Percentiles rank a stretch among this genome's conserved stretches.
These are phyloP conservation scores for Kalmusia sp. DNA, from an alignment of 2,329 filamentous ascomycete species.

Conservation along the genomic window DNA sequence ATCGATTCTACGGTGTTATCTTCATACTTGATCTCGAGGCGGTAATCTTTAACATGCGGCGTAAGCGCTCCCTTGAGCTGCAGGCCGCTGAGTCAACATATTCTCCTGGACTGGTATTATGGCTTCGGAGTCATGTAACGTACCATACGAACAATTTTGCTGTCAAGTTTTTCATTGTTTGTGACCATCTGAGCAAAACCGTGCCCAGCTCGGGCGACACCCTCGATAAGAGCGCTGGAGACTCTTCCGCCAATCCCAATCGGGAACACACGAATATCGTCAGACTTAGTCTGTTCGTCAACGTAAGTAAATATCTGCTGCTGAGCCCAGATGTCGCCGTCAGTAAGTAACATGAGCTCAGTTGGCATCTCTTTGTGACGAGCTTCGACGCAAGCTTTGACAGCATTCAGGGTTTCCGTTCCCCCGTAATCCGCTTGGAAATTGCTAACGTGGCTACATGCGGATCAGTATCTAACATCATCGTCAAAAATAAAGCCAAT, in stretches of 20 bases:
- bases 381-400: constrained; percentile 53
- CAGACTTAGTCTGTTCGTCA: constrained; percentile 46
- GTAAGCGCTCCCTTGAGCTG: constrained; percentile 68
- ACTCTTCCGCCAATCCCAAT: constrained; percentile 61
- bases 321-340: constrained; percentile 60
- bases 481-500: not conserved
- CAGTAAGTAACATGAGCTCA: constrained; percentile 62
- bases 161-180: constrained; percentile 68
- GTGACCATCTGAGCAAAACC: constrained; percentile 67
- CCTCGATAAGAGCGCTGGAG: constrained; percentile 64
- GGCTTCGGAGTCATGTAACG: not conserved
- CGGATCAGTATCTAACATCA: not conserved
- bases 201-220: constrained; percentile 61
- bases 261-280: constrained; percentile 60
- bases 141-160: constrained; percentile 71
- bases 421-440: constrained; percentile 58
- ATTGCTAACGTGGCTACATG: constrained; percentile 43
- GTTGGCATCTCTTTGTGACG: constrained; percentile 51
- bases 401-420: constrained; percentile 57
- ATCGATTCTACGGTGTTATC: constrained; percentile 65
- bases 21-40: constrained; percentile 66
- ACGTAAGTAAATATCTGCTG: constrained; percentile 55
- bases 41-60: constrained; percentile 69
- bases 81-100: not conserved
- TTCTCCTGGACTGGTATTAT: no score